Conservation (phyloP, 2,329 filamentous ascomycete species). For the Phialophora chinensis region DNA sequence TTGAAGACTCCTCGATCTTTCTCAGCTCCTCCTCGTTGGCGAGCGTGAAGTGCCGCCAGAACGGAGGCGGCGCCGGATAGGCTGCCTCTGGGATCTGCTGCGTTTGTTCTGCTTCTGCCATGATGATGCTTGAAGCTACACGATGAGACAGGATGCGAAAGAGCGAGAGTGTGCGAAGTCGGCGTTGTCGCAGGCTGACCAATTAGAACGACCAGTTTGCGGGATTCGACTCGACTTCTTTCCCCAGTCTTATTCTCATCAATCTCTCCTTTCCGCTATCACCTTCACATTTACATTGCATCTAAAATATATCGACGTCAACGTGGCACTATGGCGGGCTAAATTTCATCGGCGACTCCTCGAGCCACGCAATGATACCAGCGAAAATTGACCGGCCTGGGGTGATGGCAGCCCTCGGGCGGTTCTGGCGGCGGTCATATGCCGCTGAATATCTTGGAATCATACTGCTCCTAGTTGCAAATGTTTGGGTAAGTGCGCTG, state of each 20-base stretch:
- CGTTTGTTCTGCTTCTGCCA: slow-evolving; percentile 44
- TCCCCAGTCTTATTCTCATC: too few species aligned
- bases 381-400: slow-evolving; percentile 40
- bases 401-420: slow-evolving; percentile 54
- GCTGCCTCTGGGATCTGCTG: slow-evolving; percentile 61
- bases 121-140: slow-evolving; percentile 43
- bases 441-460: slow-evolving; percentile 87
- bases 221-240: slow-evolving; percentile 17
- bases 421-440: slow-evolving; percentile 73
- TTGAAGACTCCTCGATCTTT: slow-evolving; percentile 48
- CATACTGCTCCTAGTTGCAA: slow-evolving; percentile 69
- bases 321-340: background rate
- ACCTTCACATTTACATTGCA: background rate
- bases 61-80: slow-evolving; percentile 85
- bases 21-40: slow-evolving; percentile 70
- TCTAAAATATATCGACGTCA: background rate
- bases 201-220: slow-evolving; percentile 37
- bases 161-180: background rate
- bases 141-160: background rate
- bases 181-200: slow-evolving; percentile 9
- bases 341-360: background rate
- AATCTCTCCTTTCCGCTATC: background rate
- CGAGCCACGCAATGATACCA: slow-evolving; percentile 17
- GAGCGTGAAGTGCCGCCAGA: slow-evolving; percentile 85
- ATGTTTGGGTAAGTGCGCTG: slow-evolving; percentile 51